These are phyloP conservation scores for Samsoniella hepiali DNA, from an alignment of 2,329 filamentous ascomycete genomes.

Conservation along the genomic window DNA sequence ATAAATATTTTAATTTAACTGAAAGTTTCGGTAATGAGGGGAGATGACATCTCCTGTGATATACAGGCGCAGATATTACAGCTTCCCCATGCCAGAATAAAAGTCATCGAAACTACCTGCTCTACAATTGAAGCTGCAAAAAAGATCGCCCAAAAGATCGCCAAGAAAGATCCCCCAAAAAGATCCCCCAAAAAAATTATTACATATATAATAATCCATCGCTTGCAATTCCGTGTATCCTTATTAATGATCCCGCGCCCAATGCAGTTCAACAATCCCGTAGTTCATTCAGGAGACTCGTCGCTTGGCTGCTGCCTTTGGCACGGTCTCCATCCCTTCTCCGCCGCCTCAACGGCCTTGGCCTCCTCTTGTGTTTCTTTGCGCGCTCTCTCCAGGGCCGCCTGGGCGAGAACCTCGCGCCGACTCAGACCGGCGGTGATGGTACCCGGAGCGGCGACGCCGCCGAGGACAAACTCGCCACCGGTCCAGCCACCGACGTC, in stretches of 20 bases:
- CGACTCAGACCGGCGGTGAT: constrained; percentile 53
- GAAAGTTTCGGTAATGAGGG: background rate
- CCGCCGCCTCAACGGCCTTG: constrained; percentile 30
- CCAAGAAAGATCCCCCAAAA: too few relatives aligned
- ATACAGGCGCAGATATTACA: background rate
- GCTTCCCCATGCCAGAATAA: background rate
- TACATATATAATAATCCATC: background rate
- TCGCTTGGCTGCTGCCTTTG: constrained; percentile 25
- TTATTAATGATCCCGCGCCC: background rate
- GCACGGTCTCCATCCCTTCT: constrained; percentile 30
- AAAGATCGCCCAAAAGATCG: too few relatives aligned
- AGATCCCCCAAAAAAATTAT: background rate
- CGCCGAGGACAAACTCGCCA: constrained; percentile 71
- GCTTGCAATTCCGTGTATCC: constrained; percentile 5
- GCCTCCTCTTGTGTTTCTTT: constrained; percentile 33
- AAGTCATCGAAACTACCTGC: background rate
- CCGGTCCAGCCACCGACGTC: constrained; percentile 75
- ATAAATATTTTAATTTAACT: too few relatives aligned
- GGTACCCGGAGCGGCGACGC: constrained; percentile 42
- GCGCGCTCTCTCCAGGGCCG: constrained; percentile 35
- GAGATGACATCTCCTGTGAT: background rate
- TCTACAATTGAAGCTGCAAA: background rate
- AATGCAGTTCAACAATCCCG: background rate
- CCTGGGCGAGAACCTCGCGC: constrained; percentile 68
- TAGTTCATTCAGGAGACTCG: background rate